Evolutionary conservation across 2,329 filamentous ascomycete species (phyloP), one percentile per base, ranked within the genome.

Genomic region (Penicillium sp.): DNA sequence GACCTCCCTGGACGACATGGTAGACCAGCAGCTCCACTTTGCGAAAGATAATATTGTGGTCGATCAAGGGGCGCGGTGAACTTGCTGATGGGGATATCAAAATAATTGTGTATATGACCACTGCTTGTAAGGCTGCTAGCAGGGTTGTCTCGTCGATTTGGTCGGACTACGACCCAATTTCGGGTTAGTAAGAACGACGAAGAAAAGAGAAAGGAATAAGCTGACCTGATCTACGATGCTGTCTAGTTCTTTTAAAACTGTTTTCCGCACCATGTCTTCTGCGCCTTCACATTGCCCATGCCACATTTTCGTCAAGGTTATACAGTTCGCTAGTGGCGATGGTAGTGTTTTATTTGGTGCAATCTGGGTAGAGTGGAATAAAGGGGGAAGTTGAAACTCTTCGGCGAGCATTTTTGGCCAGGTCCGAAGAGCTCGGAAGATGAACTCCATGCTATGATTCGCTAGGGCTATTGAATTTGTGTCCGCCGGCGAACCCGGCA

Each of bases 341-440:
- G 72, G 69, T 12, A 66, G 63, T 36, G 15, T 41, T 13, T 31
- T 56, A 9, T 47, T 29, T 21, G 53, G 63, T 21, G 56, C 47
- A 19, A 66, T 61, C 41, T 70, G 62, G 12, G 58, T 63, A 31
- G 65, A 63, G 58, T 77, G 75, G 6, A 77, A 67, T 23, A 76
- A 66, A 27, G 75, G 75, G 10, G 75, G 75, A 13, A 71, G 55
- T 50, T 75, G 73, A 36, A 74, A 67, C 5, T 68, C 71, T 56
- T 75, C 72, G 13, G 73, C 73, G 12, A 78, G 61, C 67, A 75
- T 76, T 15, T 68, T 62, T n/a, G 75, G 75, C 70, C 71, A 77
- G 1, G 74, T 71, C 17, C 72, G 70, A 48, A 76, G 64, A 6
- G 73, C 66, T 47, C 74, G 67, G 17, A 76, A 66, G 7, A 77